Evolutionary conservation across 2,329 filamentous ascomycete genomes (phyloP).

Genomic region (Diaporthe capsici): DNA sequence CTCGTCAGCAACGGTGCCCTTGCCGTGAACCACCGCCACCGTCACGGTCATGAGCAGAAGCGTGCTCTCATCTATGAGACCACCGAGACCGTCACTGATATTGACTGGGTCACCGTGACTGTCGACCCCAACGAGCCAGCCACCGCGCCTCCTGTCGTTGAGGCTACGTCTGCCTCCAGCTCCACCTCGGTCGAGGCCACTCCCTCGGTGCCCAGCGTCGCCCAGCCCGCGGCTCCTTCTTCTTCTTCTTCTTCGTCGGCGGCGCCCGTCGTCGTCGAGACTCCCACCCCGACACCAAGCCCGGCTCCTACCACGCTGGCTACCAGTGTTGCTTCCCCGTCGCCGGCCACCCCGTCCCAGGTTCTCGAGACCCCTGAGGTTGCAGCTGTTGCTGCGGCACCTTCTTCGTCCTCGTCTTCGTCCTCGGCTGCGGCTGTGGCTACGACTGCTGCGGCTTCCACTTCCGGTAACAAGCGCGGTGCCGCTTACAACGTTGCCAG

Average conservation of each 20-base stretch:
- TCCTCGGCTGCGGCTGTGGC: constrained; percentile 43
- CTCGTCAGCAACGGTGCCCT: constrained; percentile 58
- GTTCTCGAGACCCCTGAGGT: constrained; percentile 25
- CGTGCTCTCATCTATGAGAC: constrained; percentile 50
- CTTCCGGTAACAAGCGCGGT: constrained; percentile 71
- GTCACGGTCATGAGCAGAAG: constrained; percentile 55
- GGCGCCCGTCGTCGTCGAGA: constrained; percentile 33
- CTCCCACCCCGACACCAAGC: constrained; percentile 39
- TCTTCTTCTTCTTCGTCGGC: constrained; percentile 6
- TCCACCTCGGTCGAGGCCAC: constrained; percentile 13
- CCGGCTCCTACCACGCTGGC: constrained; percentile 35
- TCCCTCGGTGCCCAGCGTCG: not conserved
- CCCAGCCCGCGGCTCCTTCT: not conserved
- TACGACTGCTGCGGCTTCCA: constrained; percentile 42
- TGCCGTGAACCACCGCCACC: constrained; percentile 60
- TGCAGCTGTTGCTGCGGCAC: constrained; percentile 12
- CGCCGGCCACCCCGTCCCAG: constrained; percentile 41
- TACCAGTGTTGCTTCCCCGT: constrained; percentile 32
- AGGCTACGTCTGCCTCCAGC: constrained; percentile 41
- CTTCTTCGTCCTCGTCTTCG: constrained; percentile 36
- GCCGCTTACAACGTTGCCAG: constrained; percentile 75
- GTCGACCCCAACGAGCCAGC: constrained; percentile 50
- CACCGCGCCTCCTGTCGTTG: constrained; percentile 38
- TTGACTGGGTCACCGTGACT: constrained; percentile 59
- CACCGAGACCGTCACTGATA: constrained; percentile 53